Conservation (phyloP, 2,329 filamentous ascomycete genomes). For the Phaeosphaeriaceae sp. region DNA sequence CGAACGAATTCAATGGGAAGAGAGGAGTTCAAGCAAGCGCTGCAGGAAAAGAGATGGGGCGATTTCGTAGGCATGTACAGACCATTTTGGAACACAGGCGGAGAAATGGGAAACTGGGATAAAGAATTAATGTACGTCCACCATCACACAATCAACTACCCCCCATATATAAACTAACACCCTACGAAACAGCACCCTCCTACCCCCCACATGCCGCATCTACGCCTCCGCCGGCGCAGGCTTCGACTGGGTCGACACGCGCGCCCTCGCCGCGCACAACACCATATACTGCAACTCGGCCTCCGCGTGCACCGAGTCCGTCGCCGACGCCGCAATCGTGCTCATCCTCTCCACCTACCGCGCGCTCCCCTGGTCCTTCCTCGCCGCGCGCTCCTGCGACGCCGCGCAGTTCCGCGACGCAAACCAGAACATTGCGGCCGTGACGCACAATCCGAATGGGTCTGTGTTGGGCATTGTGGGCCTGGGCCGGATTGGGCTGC, state of each 20-base stretch:
- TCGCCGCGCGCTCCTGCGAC: constrained; percentile 59
- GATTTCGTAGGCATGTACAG: constrained; percentile 59
- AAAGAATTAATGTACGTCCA: constrained; percentile 58
- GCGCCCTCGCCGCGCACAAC: constrained; percentile 65
- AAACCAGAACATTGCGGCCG: constrained; percentile 64
- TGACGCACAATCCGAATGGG: constrained; percentile 68
- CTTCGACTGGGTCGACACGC: constrained; percentile 68
- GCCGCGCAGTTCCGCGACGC: constrained; percentile 61
- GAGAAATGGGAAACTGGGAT: constrained; percentile 70
- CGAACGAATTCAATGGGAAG: constrained; percentile 48
- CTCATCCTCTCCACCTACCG: constrained; percentile 74
- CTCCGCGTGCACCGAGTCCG: constrained; percentile 72
- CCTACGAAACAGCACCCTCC: constrained; percentile 24
- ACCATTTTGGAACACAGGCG: constrained; percentile 69
- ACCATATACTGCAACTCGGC: constrained; percentile 77
- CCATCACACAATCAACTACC: too few relatives aligned
- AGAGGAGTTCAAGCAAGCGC: constrained; percentile 49
- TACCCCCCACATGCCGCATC: constrained; percentile 62
- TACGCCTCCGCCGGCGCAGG: constrained; percentile 67
- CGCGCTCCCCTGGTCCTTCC: constrained; percentile 68
- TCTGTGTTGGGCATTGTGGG: constrained; percentile 71
- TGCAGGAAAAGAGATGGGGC: constrained; percentile 49
- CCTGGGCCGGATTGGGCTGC: constrained; percentile 62
- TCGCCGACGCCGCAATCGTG: constrained; percentile 73
- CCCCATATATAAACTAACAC: too few relatives aligned